These are phyloP conservation scores for Rhodotorula mucilaginosa DNA, from an alignment of 1,284 basidiomycete genomes.

Conservation along the genomic window DNA sequence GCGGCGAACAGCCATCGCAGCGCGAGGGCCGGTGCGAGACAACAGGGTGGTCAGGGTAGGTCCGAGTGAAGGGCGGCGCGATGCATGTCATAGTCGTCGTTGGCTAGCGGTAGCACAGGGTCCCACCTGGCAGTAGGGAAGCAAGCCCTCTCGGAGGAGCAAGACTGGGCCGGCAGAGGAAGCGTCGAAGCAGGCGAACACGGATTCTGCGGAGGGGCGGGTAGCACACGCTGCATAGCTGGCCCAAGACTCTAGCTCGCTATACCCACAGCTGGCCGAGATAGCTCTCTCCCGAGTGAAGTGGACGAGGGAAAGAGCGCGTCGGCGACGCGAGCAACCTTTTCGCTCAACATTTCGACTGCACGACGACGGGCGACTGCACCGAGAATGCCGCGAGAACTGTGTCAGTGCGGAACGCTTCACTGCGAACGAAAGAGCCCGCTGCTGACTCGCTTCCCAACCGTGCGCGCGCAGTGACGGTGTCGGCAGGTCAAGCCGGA, in stretches of 20 bases:
- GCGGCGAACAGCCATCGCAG: no score
- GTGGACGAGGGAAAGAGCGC: background rate
- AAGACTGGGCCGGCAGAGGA: background rate
- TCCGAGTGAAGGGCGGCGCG: no score
- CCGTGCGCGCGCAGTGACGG: conserved; percentile 56
- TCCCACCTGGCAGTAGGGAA: no score
- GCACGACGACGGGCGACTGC: background rate
- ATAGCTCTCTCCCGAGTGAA: background rate
- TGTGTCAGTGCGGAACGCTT: conserved; percentile 10
- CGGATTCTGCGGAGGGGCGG: background rate
- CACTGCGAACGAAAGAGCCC: rapidly evolving
- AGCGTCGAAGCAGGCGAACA: background rate
- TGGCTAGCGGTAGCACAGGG: no score
- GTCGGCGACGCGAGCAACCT: background rate
- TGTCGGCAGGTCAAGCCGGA: conserved; percentile 91
- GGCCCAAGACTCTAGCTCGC: no score
- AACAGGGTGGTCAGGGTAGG: no score
- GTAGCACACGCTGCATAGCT: no score
- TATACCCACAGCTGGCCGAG: no score
- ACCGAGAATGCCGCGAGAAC: conserved; percentile 34
- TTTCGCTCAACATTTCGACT: background rate
- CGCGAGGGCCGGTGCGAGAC: no score
- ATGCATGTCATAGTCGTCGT: no score
- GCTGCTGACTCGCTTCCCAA: background rate
- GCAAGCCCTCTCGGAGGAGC: no score